Percentiles rank a stretch among this genome's conserved stretches.
phyloP scores from a whole-genome alignment of 179 eudicot genomes.

The Gypsophila paniculata region DNA sequence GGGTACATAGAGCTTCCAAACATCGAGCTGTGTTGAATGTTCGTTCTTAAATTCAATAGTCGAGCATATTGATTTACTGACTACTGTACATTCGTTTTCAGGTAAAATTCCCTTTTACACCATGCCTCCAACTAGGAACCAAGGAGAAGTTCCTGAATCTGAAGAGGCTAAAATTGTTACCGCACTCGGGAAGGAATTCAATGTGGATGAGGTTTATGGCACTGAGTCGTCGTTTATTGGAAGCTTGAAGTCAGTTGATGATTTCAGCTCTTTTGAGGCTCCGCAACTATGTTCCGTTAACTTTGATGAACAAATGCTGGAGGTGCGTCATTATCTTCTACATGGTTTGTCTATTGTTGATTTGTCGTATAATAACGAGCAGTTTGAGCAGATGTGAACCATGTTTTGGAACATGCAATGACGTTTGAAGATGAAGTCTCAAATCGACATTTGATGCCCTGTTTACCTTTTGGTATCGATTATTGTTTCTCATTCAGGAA shows the following conservation, averaged over 20 bases:
- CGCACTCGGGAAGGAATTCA: constrained; percentile 82
- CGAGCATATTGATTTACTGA: not conserved
- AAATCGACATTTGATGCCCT: too few species aligned
- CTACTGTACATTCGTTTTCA: constrained; percentile 30
- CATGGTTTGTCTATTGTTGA: not conserved
- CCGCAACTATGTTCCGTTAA: constrained; percentile 59
- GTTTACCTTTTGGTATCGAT: too few species aligned
- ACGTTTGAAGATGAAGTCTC: too few species aligned
- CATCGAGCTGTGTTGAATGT: not conserved
- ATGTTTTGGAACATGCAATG: too few species aligned
- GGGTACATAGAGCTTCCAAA: constrained; percentile 39
- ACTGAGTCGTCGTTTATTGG: constrained; percentile 76
- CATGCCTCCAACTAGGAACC: constrained; percentile 79
- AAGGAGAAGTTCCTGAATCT: constrained; percentile 49
- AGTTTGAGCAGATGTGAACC: not conserved
- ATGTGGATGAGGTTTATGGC: constrained; percentile 75
- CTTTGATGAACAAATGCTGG: constrained; percentile 68
- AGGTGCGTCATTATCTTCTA: constrained; percentile 46
- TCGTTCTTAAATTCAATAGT: not conserved
- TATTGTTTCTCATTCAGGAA: too few species aligned
- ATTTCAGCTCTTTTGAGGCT: constrained; percentile 68
- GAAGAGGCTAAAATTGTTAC: constrained; percentile 77
- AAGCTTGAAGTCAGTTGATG: constrained; percentile 72
- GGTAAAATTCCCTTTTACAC: constrained; percentile 93
- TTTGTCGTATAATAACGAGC: not conserved